Conservation (phyloP, 2,329 filamentous ascomycete species). For the Aspergillus ochraceoroseus region DNA sequence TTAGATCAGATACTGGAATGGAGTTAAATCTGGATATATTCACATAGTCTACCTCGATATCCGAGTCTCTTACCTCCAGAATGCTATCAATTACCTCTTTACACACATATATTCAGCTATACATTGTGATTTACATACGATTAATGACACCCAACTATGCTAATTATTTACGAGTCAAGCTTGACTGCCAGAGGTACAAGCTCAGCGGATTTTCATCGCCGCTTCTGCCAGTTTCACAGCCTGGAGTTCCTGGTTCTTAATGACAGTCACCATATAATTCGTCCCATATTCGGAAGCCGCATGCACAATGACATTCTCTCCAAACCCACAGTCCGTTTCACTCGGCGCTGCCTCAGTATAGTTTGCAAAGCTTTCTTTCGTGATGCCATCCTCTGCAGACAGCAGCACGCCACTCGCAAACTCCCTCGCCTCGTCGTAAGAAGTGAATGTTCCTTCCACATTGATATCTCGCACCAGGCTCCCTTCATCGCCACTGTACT, state of each 20-base stretch:
- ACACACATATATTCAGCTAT: too few species aligned
- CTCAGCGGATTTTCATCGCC: conserved; percentile 12
- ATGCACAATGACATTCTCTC: conserved; percentile 32
- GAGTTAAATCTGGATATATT: too few species aligned
- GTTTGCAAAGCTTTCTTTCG: conserved; percentile 25
- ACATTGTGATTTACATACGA: too few species aligned
- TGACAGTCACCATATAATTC: conserved; percentile 28
- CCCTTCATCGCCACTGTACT: conserved; percentile 22
- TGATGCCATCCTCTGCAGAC: conserved; percentile 17
- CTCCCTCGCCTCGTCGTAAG: conserved; percentile 25
- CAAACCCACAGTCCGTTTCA: conserved; percentile 29
- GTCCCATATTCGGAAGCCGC: conserved; percentile 24
- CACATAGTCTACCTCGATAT: too few species aligned
- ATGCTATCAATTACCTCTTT: too few species aligned
- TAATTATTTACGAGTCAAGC: too few species aligned
- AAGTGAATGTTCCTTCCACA: conserved; percentile 24
- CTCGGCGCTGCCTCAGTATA: conserved; percentile 25
- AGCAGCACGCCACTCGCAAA: conserved; percentile 23
- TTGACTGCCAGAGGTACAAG: too few species aligned
- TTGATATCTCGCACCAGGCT: conserved; percentile 18
- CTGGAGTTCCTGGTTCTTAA: conserved; percentile 27
- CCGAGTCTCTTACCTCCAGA: too few species aligned
- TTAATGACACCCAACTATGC: too few species aligned
- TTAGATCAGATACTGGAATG: too few species aligned
- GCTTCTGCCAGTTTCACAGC: conserved; percentile 26